Percentiles rank a stretch among this genome's conserved stretches.
Evolutionary conservation across 2,329 filamentous ascomycete genomes (phyloP).

Genomic region (Trematosphaeria pertusa): DNA sequence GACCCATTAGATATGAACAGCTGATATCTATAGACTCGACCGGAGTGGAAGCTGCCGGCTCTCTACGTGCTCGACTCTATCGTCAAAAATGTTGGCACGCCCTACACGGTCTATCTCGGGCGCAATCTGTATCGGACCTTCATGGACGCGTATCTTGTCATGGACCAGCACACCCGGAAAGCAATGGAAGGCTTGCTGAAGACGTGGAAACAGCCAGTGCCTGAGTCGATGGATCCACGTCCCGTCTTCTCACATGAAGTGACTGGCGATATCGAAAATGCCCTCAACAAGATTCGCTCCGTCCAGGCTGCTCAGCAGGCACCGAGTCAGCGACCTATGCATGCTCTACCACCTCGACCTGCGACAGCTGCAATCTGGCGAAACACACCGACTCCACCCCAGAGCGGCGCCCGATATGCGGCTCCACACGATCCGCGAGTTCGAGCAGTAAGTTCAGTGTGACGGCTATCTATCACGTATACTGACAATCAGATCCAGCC

Average conservation of each 20-base stretch:
- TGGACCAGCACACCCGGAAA: slow-evolving; percentile 80
- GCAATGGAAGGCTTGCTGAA: slow-evolving; percentile 98
- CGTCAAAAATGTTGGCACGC: slow-evolving; percentile 97
- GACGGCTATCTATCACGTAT: not conserved
- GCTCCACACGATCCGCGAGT: slow-evolving; percentile 43
- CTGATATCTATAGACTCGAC: slow-evolving; percentile 73
- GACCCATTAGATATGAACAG: slow-evolving; percentile 9
- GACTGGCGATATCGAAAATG: slow-evolving; percentile 91
- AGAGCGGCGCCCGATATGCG: slow-evolving; percentile 40
- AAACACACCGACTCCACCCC: slow-evolving; percentile 77
- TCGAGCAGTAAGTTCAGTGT: slow-evolving; percentile 41
- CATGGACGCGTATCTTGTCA: slow-evolving; percentile 93
- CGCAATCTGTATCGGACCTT: slow-evolving; percentile 92
- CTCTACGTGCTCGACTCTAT: slow-evolving; percentile 98
- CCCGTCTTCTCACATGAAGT: slow-evolving; percentile 90
- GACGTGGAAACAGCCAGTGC: slow-evolving; percentile 97
- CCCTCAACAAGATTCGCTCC: slow-evolving; percentile 81
- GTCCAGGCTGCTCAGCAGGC: slow-evolving; percentile 67
- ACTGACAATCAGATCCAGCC: slow-evolving; percentile 20
- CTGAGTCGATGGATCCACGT: slow-evolving; percentile 88
- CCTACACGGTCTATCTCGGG: slow-evolving; percentile 94
- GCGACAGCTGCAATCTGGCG: slow-evolving; percentile 66
- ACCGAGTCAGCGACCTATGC: slow-evolving; percentile 55
- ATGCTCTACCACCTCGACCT: slow-evolving; percentile 46
- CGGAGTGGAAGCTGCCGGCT: slow-evolving; percentile 90